Conservation (phyloP, 495 filamentous ascomycete species). For the Annulohypoxylon bovei region DNA sequence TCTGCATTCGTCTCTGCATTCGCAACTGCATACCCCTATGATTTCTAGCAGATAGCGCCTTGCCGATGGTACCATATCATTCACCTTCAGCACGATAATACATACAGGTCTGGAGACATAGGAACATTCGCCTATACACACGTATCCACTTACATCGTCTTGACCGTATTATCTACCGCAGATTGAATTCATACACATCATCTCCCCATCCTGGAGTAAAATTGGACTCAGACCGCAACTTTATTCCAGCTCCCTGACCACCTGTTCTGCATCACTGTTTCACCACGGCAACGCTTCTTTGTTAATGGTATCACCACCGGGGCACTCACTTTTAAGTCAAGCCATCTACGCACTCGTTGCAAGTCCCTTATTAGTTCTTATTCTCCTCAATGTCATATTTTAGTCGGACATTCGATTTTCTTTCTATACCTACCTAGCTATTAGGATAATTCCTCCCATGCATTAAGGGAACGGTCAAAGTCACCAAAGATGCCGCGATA, state of each 20-base stretch:
- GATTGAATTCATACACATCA: conserved; percentile 33
- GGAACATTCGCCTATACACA: conserved; percentile 27
- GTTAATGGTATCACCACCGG: not conserved
- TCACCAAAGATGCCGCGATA: conserved; percentile 47
- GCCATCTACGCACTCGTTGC: not conserved
- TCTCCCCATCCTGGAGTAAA: conserved; percentile 29
- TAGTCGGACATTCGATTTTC: not conserved
- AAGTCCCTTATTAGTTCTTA: not conserved
- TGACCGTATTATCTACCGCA: conserved; percentile 15
- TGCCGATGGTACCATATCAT: conserved; percentile 11
- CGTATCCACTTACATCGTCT: conserved; percentile 30
- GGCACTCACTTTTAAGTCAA: conserved; percentile 1
- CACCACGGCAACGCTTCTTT: conserved; percentile 27
- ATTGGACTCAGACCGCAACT: conserved; percentile 41
- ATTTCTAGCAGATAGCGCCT: not conserved
- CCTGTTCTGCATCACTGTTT: conserved; percentile 12
- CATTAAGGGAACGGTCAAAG: conserved; percentile 14
- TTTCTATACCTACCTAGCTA: not conserved
- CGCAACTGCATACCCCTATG: conserved; percentile 7
- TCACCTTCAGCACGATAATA: conserved; percentile 23
- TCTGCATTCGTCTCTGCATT: not conserved
- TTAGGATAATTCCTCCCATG: conserved; percentile 13
- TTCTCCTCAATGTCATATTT: not conserved
- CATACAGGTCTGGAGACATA: conserved; percentile 15
- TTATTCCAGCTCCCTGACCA: conserved; percentile 21